Conservation (phyloP, 495 filamentous ascomycete genomes). For the Annulohypoxylon maeteangense region DNA sequence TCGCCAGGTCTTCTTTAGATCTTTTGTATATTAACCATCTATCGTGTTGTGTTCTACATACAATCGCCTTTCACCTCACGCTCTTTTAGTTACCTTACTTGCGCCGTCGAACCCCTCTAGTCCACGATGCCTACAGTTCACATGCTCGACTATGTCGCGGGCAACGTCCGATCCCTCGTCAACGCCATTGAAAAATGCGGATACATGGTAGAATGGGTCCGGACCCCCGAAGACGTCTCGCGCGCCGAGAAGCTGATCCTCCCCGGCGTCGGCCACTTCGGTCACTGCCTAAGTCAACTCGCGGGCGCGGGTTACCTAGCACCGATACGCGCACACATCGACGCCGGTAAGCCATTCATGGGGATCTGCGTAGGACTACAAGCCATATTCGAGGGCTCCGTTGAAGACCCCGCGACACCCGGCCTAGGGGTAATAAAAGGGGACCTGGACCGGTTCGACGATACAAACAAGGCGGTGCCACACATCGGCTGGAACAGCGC, state of each 20-base stretch:
- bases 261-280: slow-evolving; percentile 96
- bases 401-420: slow-evolving; percentile 73
- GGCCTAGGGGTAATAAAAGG: slow-evolving; percentile 81
- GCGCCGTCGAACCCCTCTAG: not conserved
- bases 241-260: slow-evolving; percentile 93
- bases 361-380: slow-evolving; percentile 97
- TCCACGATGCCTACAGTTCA: slow-evolving; percentile 85
- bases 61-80: not conserved
- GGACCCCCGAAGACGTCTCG: slow-evolving; percentile 80
- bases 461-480: slow-evolving; percentile 84
- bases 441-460: slow-evolving; percentile 78
- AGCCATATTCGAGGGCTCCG: slow-evolving; percentile 85
- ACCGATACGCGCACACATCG: slow-evolving; percentile 81
- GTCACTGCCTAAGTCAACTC: slow-evolving; percentile 90
- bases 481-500: slow-evolving; percentile 99
- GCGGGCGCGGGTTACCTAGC: slow-evolving; percentile 80
- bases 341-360: slow-evolving; percentile 93
- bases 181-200: slow-evolving; percentile 97
- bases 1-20: not conserved
- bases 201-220: slow-evolving; percentile 93
- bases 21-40: not conserved
- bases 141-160: slow-evolving; percentile 81
- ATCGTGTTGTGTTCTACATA: not conserved
- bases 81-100: not conserved
- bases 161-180: slow-evolving; percentile 92